phyloP scores from a whole-genome alignment of 805 yeast genomes.

The Saccharomycopsis oosterbeekiorum region DNA sequence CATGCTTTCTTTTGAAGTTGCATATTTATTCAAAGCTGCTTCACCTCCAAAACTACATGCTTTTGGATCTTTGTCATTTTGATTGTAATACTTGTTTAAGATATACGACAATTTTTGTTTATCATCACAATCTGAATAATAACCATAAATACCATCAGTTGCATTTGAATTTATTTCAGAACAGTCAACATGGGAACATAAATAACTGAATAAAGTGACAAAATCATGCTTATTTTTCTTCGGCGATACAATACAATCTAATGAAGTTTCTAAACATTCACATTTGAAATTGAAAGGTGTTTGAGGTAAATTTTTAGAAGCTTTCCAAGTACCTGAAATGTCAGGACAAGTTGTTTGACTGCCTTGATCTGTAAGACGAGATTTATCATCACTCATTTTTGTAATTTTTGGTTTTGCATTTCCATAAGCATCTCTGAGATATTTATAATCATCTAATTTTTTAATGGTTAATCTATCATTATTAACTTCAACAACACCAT shows the following conservation, averaged over 20 bases:
- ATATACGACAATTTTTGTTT: conserved; percentile 60
- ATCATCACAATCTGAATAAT: conserved; percentile 62
- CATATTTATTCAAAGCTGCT: conserved; percentile 7
- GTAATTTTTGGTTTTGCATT: conserved; percentile 39
- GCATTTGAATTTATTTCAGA: conserved; percentile 53
- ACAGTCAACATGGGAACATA: conserved; percentile 56
- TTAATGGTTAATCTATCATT: conserved; percentile 35
- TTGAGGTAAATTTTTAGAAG: conserved; percentile 62
- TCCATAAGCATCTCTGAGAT: conserved; percentile 46
- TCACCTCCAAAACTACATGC: conserved; percentile 15
- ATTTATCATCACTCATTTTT: conserved; percentile 19
- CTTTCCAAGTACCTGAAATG: conserved; percentile 48
- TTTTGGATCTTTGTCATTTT: conserved; percentile 1
- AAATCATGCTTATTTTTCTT: conserved; percentile 46
- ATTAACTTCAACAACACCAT: conserved; percentile 61
- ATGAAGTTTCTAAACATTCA: conserved; percentile 45
- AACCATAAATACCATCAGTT: conserved; percentile 57
- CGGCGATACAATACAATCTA: conserved; percentile 49
- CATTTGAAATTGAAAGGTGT: conserved; percentile 62
- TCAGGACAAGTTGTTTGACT: conserved; percentile 34
- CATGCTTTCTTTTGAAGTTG: conserved; percentile 3
- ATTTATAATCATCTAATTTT: conserved; percentile 51
- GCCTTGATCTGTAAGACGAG: background rate
- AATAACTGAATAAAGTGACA: conserved; percentile 43
- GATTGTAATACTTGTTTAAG: conserved; percentile 43